Percentiles rank a stretch among this genome's conserved stretches.
Conservation (phyloP, 1,284 basidiomycete species). For the Cutaneotrichosporon sp. region DNA sequence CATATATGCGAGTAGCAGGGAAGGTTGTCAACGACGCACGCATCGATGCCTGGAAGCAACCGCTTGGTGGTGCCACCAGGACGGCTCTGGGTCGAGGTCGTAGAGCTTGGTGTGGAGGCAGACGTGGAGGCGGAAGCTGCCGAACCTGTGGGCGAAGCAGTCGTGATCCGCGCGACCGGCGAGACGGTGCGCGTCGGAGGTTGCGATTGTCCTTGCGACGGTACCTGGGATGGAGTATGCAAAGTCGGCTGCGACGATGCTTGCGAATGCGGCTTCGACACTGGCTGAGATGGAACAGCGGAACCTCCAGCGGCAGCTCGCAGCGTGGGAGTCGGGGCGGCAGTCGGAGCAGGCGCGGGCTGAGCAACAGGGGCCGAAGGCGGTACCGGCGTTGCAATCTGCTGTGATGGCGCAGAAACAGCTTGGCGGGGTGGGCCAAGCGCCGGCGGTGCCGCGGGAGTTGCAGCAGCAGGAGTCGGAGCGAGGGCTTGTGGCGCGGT, state of each 20-base stretch:
- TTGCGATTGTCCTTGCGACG: neutral
- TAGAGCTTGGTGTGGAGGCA: constrained; percentile 4
- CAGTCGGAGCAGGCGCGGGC: constrained; percentile 6
- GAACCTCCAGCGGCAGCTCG: constrained; percentile 6
- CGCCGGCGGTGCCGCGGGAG: neutral
- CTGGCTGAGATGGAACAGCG: neutral
- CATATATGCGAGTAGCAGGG: constrained; percentile 45
- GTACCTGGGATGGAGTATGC: neutral
- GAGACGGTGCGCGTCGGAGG: constrained; percentile 21
- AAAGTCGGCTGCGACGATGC: no score
- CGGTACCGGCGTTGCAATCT: neutral
- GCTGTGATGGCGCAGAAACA: constrained; percentile 5
- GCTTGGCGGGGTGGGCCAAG: neutral
- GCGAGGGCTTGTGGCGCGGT: neutral
- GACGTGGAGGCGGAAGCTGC: constrained; percentile 12
- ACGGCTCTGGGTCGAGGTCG: constrained; percentile 9
- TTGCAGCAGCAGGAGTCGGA: neutral
- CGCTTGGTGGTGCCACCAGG: constrained; percentile 32
- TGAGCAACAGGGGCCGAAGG: neutral
- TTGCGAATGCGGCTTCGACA: constrained; percentile 10
- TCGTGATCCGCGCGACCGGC: constrained; percentile 18
- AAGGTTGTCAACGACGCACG: constrained; percentile 48
- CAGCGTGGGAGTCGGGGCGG: constrained; percentile 9
- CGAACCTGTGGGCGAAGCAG: constrained; percentile 19
- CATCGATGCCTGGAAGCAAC: constrained; percentile 43